Evolutionary conservation across 1,284 basidiomycete genomes (phyloP).

Genomic region (Acaromyces ingoldii): DNA sequence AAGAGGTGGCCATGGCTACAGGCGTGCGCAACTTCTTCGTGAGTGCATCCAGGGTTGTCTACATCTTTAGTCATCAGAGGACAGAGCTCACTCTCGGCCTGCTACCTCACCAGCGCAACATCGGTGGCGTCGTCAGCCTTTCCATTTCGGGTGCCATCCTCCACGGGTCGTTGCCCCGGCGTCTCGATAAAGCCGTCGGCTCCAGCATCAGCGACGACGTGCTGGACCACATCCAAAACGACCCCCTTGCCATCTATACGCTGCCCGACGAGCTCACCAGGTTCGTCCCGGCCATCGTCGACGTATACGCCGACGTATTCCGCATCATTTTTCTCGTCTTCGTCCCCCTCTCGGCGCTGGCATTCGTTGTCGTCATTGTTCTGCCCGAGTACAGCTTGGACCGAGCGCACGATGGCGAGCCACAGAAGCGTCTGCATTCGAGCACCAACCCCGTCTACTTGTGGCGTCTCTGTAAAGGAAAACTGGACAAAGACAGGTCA

Average conservation of each 20-base stretch:
- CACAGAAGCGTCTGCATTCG: neutral
- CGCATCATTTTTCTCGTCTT: conserved; percentile 8
- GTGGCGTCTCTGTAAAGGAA: too few relatives aligned
- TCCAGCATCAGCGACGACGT: neutral
- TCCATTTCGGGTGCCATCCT: conserved; percentile 5
- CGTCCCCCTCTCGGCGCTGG: conserved; percentile 8
- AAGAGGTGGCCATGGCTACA: conserved; percentile 12
- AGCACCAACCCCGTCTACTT: too few relatives aligned
- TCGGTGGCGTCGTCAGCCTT: conserved; percentile 12
- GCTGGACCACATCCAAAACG: neutral
- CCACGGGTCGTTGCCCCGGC: neutral
- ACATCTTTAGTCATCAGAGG: too few relatives aligned
- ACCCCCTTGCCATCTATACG: conserved; percentile 4
- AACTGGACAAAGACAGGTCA: too few relatives aligned
- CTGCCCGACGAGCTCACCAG: neutral
- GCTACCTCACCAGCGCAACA: conserved; percentile 2
- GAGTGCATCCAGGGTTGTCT: too few relatives aligned
- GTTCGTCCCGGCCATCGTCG: neutral
- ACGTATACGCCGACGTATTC: conserved; percentile 7
- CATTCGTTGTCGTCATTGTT: conserved; percentile 3
- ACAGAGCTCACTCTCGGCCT: too few relatives aligned
- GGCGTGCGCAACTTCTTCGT: conserved; percentile 15
- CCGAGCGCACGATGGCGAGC: conserved; percentile 6
- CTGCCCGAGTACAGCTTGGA: conserved; percentile 12
- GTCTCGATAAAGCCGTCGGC: neutral